Conservation (phyloP, 2,329 filamentous ascomycete genomes). For the Hypoxylon sp. region DNA sequence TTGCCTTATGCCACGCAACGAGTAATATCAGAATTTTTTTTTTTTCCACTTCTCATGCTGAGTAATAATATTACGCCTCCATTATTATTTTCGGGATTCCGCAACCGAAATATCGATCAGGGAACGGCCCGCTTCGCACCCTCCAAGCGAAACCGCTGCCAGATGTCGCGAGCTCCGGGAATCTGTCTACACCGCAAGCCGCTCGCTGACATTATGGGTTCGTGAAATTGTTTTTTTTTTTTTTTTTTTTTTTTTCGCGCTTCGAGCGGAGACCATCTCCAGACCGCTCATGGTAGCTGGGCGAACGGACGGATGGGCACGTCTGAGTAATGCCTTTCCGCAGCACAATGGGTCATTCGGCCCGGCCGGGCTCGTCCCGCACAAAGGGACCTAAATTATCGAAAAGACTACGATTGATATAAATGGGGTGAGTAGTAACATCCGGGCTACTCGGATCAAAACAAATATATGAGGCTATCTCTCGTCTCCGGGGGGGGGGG, state of each 20-base stretch:
- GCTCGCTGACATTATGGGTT: background rate
- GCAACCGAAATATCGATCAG: constrained; percentile 19
- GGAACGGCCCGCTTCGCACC: constrained; percentile 9
- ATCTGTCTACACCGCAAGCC: constrained; percentile 8
- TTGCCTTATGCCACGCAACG: constrained; percentile 24
- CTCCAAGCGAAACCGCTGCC: background rate
- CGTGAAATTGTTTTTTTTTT: background rate
- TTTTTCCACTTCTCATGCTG: constrained; percentile 7
- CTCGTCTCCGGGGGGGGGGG: background rate
- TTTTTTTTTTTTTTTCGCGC: background rate
- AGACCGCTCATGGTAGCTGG: constrained; percentile 4
- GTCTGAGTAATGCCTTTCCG: background rate
- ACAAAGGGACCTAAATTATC: background rate
- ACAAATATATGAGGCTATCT: background rate
- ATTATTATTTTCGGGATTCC: constrained; percentile 17
- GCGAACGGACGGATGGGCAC: background rate
- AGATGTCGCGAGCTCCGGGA: constrained; percentile 8
- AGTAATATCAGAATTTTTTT: constrained; percentile 17
- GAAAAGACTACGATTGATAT: background rate
- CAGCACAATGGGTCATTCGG: background rate
- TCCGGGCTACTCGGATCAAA: background rate
- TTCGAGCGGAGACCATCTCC: background rate
- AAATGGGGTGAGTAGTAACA: background rate
- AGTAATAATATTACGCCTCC: constrained; percentile 12
- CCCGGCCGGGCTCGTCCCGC: background rate